phyloP scores from a whole-genome alignment of 2,329 filamentous ascomycete species.

The Herpotrichia juniperi region DNA sequence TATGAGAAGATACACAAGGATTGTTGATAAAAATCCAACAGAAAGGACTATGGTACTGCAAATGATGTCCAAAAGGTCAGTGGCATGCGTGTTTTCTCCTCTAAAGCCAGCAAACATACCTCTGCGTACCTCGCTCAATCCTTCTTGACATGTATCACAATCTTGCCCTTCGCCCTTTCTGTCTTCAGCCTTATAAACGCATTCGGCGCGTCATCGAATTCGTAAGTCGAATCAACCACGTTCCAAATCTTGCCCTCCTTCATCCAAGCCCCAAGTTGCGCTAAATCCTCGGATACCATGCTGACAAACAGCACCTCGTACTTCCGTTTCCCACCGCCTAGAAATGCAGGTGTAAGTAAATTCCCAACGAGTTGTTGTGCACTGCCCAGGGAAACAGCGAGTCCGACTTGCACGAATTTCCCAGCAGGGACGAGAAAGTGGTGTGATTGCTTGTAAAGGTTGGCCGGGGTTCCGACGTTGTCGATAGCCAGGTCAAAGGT shows the following conservation, averaged over 20 bases:
- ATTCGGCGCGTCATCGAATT: slow-evolving; percentile 61
- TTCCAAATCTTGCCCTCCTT: slow-evolving; percentile 63
- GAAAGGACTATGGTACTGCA: no score
- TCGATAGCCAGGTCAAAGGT: slow-evolving; percentile 64
- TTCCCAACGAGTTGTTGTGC: slow-evolving; percentile 43
- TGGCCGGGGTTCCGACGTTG: slow-evolving; percentile 58
- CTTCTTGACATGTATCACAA: slow-evolving; percentile 53
- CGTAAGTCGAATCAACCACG: slow-evolving; percentile 62
- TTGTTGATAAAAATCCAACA: no score
- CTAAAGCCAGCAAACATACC: no score
- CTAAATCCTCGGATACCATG: slow-evolving; percentile 53
- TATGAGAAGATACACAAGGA: no score
- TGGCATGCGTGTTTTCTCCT: no score
- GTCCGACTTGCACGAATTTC: slow-evolving; percentile 51
- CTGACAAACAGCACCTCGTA: slow-evolving; percentile 48
- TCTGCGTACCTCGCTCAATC: not conserved
- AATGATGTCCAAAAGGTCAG: no score
- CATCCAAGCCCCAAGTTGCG: slow-evolving; percentile 61
- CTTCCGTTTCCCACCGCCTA: slow-evolving; percentile 59
- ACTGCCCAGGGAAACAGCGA: slow-evolving; percentile 19
- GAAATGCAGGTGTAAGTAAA: slow-evolving; percentile 51
- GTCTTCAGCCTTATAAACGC: slow-evolving; percentile 66
- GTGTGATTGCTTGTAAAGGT: slow-evolving; percentile 61
- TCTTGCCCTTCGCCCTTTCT: slow-evolving; percentile 63
- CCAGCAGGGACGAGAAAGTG: slow-evolving; percentile 57